These are phyloP conservation scores for Daldinia concentrica DNA, from an alignment of 495 filamentous ascomycete genomes.

Conservation along the genomic window DNA sequence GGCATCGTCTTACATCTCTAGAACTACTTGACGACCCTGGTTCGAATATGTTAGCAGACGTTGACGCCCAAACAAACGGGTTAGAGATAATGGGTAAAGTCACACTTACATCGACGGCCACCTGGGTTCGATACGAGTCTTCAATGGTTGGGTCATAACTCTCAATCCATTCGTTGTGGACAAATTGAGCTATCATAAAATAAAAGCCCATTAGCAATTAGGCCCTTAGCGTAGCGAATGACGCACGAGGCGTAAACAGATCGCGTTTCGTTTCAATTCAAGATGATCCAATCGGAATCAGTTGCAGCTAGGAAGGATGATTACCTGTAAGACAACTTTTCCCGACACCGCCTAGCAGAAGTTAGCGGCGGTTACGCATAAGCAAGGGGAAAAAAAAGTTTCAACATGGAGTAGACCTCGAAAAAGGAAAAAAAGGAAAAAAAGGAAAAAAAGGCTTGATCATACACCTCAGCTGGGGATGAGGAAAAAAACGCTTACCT, in stretches of 20 bases:
- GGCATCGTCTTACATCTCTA: conserved; percentile 82
- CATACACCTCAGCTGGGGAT: conserved; percentile 8
- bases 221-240: conserved; percentile 23
- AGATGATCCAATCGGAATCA: conserved; percentile 34
- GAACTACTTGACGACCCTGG: conserved; percentile 91
- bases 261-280: conserved; percentile 34
- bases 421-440: conserved; percentile 1
- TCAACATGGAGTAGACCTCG: conserved; percentile 10
- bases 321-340: conserved; percentile 98
- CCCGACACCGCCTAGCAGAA: conserved; percentile 82
- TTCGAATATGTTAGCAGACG: conserved; percentile 41
- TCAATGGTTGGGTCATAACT: conserved; percentile 99
- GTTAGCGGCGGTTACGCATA: conserved; percentile 46
- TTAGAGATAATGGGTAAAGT: not conserved
- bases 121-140: conserved; percentile 92
- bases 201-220: conserved; percentile 39
- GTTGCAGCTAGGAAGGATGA: conserved; percentile 11
- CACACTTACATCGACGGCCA: conserved; percentile 86
- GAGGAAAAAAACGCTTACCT: conserved; percentile 56
- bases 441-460: conserved; percentile 6
- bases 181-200: conserved; percentile 83
- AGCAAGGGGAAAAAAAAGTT: conserved; percentile 23
- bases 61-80: conserved; percentile 28
- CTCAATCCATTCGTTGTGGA: conserved; percentile 99
- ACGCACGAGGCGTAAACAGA: conserved; percentile 14